Evolutionary conservation across 2,329 filamentous ascomycete genomes (phyloP), one percentile per base, ranked within the genome.

Genomic region (Sclerotinia borealis): DNA sequence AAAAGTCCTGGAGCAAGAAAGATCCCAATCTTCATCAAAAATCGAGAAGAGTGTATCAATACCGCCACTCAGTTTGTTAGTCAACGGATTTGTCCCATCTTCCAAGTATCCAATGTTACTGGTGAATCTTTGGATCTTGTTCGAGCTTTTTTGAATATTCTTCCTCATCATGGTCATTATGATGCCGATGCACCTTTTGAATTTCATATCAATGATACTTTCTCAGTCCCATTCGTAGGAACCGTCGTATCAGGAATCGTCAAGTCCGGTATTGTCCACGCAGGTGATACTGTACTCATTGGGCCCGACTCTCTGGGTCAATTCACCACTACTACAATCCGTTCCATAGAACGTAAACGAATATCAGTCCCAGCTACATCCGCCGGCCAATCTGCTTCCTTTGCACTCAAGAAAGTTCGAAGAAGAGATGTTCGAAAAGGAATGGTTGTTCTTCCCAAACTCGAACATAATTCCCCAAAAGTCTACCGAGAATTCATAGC

Each of bases 81-180:
- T 71, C 90, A 96, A 76, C 85, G 95, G 47, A 97, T 99, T 73
- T 98, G 93, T 73, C 95, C 95, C 15, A 89, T 99, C 68, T 99
- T 99, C 78, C 93, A 98, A 73, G 92, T 99, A 13, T 98, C 93
- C 69, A 99, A 99, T 73, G 95, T 99, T 37, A 98, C 95, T 0
- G 95, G 95, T 51, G 85, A 96, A 76, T 92, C 91, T 66, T 83
- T 99, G 51, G 91, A 97, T 67, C 83, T 97, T 5, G 92, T 99
- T 6, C 89, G 93, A 61, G 91, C 89, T 0, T 99, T 99, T 76
- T 79, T 99, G 61, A 98, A 98, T 72, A 96, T 98, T 66, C 82
- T 99, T 4, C 95, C 95, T 1, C 93, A 96, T 70, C 91, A 97
- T 70, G 93, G 93, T 56, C 90, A 93, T 66, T 98, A 98, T 75